A percentile compares a stretch with the other conserved stretches of the same genome.
Evolutionary conservation across 352 stramenopile genomes (phyloP).

Genomic region (Globisporangium paroecandrum): DNA sequence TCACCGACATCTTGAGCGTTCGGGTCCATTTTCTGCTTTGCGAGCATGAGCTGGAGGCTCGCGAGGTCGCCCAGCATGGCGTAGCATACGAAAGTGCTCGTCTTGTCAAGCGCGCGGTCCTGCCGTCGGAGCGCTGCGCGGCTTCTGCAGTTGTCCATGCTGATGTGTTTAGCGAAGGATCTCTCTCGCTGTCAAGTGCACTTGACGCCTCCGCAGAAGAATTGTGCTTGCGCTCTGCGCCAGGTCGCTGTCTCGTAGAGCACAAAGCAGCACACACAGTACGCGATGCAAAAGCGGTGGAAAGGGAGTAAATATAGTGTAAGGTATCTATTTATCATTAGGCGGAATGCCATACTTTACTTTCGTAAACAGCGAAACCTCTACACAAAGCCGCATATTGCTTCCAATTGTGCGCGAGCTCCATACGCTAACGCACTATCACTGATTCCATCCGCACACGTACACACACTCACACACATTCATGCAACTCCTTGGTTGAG

Average conservation of each 20-base stretch:
- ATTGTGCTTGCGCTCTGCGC: neutral
- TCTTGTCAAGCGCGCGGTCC: slow-evolving; percentile 33
- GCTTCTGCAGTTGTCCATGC: slow-evolving; percentile 20
- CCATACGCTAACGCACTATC: too few species aligned
- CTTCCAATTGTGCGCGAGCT: too few species aligned
- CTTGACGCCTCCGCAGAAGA: neutral
- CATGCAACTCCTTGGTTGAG: slow-evolving; percentile 4
- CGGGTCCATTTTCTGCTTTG: slow-evolving; percentile 41
- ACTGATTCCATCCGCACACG: neutral
- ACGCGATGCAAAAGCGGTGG: neutral
- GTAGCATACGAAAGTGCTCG: slow-evolving; percentile 49
- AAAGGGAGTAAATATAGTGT: neutral
- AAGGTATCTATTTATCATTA: neutral
- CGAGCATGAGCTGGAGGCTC: slow-evolving; percentile 48
- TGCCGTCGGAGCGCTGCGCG: slow-evolving; percentile 22
- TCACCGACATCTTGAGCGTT: slow-evolving; percentile 56
- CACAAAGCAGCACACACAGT: neutral
- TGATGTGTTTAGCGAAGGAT: neutral
- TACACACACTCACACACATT: neutral
- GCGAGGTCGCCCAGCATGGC: slow-evolving; percentile 49
- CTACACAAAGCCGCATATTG: neutral
- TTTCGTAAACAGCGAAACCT: neutral
- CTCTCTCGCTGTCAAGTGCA: neutral
- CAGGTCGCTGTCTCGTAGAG: neutral
- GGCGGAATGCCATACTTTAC: neutral